Conservation (phyloP, 2,329 filamentous ascomycete genomes). For the Fusarium sp. region DNA sequence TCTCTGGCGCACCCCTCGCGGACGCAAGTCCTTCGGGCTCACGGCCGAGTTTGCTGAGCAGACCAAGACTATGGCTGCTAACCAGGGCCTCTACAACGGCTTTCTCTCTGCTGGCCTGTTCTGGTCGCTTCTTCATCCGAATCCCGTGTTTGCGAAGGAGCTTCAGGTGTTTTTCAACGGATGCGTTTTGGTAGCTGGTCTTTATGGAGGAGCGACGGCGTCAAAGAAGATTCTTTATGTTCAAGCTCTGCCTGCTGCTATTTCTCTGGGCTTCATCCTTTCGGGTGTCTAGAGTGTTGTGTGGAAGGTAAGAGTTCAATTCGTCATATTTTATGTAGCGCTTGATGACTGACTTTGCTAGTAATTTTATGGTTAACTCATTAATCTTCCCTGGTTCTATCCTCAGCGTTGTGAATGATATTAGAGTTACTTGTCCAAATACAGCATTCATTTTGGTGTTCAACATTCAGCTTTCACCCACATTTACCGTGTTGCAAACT, state of each 20-base stretch:
- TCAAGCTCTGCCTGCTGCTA: conserved; percentile 54
- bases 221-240: conserved; percentile 59
- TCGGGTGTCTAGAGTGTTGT: conserved; percentile 33
- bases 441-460: background rate
- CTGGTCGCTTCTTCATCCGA: conserved; percentile 63
- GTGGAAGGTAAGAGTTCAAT: background rate
- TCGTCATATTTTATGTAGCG: fast-evolving
- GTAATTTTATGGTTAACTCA: background rate
- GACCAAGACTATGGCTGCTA: conserved; percentile 61
- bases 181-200: conserved; percentile 60
- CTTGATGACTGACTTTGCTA: conserved; percentile 1
- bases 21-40: conserved; percentile 60
- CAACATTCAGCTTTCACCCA: background rate
- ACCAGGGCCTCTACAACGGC: conserved; percentile 67
- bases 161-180: conserved; percentile 63
- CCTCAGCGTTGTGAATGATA: background rate
- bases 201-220: conserved; percentile 60
- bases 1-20: conserved; percentile 62
- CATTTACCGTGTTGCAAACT: background rate
- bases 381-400: background rate
- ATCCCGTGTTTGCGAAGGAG: conserved; percentile 57
- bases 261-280: conserved; percentile 51
- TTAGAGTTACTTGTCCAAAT: too few species aligned
- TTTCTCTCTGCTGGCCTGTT: conserved; percentile 64
- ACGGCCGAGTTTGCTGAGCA: conserved; percentile 61